Base-by-base conservation (phyloP, 139 green algal species). In the Pleodorina starrii region DNA sequence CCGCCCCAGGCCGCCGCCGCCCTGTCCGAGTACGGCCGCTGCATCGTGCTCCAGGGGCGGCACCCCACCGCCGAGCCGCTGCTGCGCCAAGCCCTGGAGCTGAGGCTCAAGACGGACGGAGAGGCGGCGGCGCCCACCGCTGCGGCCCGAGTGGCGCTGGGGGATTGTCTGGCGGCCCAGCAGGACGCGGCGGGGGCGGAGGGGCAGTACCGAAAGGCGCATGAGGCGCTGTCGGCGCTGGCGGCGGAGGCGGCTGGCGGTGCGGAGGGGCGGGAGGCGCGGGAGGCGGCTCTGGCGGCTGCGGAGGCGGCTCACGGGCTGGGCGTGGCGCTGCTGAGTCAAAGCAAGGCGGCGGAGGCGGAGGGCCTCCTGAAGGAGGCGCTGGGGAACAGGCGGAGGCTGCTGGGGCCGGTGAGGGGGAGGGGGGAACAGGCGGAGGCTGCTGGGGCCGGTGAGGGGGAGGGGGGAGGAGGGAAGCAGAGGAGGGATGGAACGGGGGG, bases 61-160 rank as follows among this genome's bases (percentile, higher is more conserved):
- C 57, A 80, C 35, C 38, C 69, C n/a, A 42, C 80, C 3, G 88
- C 82, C 14, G 88, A 86, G 54, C 57, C 81, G 51, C 29, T 91
- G 72, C 86, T 86, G 72, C 88, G 73, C 35, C 81, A 85, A 42
- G 82, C 43, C 2, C 59, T 91, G 72, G 88, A 86, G 5, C 43
- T 74, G 54, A 29, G 87, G 27, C 57, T 38, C 3, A 71, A 60
- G 59, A 38, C 48, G 57, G 38, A 75, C 71, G 88, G 88, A 5
- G 72, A 78, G 51, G 80, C 35, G 32, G 71, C 54, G 10, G 48
- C 54, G 14, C 32, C 35, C 42, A 91, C 88, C 50, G 82, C 66
- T 35, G 44, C 44, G 0, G 44, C 66, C 17, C 82, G 66, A 42
- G 14, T 88, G 21, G 82, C 82, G 16, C 63, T 88, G n/a, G 82